Evolutionary conservation across 2,329 filamentous ascomycete species (phyloP).

Genomic region (Pseudogymnoascus sp.): DNA sequence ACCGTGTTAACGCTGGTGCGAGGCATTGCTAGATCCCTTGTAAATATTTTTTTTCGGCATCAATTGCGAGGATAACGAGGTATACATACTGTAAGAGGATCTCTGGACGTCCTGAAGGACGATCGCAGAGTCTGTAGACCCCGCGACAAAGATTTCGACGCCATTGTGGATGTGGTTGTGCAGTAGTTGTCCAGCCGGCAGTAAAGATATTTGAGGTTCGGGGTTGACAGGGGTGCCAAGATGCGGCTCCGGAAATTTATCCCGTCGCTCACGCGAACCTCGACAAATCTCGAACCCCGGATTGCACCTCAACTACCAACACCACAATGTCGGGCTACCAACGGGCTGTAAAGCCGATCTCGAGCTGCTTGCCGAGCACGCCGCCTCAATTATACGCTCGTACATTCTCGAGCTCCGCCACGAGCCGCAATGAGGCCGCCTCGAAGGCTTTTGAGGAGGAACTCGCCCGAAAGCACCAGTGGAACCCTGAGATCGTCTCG

Average conservation of each 20-base stretch:
- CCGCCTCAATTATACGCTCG: slow-evolving; percentile 23
- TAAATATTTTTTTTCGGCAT: slow-evolving; percentile 11
- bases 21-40: slow-evolving; percentile 36
- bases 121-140: slow-evolving; percentile 23
- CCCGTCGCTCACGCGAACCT: slow-evolving; percentile 13
- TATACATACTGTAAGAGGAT: slow-evolving; percentile 33
- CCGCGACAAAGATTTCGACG: slow-evolving; percentile 27
- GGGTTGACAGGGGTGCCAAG: slow-evolving; percentile 3
- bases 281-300: slow-evolving; percentile 5
- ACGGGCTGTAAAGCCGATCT: slow-evolving; percentile 51
- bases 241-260: slow-evolving; percentile 21
- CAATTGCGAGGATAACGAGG: neutral
- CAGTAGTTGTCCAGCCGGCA: slow-evolving; percentile 10
- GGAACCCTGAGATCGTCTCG: slow-evolving; percentile 64
- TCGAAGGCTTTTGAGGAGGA: slow-evolving; percentile 30
- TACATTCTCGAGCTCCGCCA: slow-evolving; percentile 27
- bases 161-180: slow-evolving; percentile 23
- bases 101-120: slow-evolving; percentile 26
- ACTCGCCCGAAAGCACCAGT: slow-evolving; percentile 32
- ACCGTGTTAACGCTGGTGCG: slow-evolving; percentile 34
- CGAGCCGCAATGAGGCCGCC: slow-evolving; percentile 29
- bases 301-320: neutral
- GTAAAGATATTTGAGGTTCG: slow-evolving; percentile 17
- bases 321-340: slow-evolving; percentile 52
- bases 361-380: slow-evolving; percentile 44